Evolutionary conservation across 768 basidiomycete genomes (phyloP).

Genomic region (Terana coerulea): DNA sequence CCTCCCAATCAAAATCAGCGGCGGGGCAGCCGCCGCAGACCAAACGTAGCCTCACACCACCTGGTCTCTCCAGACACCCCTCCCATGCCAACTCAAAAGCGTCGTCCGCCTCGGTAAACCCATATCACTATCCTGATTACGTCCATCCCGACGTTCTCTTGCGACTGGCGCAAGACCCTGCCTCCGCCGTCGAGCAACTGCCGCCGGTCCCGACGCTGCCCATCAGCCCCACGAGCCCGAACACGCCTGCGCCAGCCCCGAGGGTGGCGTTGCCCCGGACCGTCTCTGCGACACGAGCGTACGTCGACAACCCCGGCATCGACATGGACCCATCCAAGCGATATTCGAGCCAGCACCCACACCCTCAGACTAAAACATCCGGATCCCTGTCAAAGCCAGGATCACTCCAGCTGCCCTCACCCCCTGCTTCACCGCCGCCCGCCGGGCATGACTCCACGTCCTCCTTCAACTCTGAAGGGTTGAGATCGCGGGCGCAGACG

Average conservation of each 20-base stretch:
- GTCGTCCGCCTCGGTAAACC: neutral
- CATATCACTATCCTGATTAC: conserved; percentile 7
- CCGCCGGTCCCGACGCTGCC: too few species aligned
- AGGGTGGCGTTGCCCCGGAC: neutral
- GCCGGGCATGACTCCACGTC: neutral
- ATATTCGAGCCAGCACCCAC: neutral
- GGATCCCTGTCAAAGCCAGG: conserved; percentile 9
- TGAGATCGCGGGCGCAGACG: neutral
- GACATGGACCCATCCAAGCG: neutral
- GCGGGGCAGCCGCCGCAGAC: conserved; percentile 3
- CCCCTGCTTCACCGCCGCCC: conserved; percentile 23
- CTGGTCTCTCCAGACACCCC: too few species aligned
- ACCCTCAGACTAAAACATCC: neutral
- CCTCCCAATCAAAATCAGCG: conserved; percentile 1
- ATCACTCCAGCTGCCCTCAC: conserved; percentile 26
- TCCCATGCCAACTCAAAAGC: conserved; percentile 13
- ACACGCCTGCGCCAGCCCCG: neutral
- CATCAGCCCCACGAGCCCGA: neutral
- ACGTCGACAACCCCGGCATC: neutral
- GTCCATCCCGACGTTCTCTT: neutral
- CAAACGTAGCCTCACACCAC: conserved; percentile 21
- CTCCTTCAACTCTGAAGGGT: neutral
- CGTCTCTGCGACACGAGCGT: neutral
- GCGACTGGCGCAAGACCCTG: too few species aligned
- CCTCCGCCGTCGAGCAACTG: too few species aligned